Conservation (phyloP, 1,139 yeast species). For the Protomyces lactucae-debilis region DNA sequence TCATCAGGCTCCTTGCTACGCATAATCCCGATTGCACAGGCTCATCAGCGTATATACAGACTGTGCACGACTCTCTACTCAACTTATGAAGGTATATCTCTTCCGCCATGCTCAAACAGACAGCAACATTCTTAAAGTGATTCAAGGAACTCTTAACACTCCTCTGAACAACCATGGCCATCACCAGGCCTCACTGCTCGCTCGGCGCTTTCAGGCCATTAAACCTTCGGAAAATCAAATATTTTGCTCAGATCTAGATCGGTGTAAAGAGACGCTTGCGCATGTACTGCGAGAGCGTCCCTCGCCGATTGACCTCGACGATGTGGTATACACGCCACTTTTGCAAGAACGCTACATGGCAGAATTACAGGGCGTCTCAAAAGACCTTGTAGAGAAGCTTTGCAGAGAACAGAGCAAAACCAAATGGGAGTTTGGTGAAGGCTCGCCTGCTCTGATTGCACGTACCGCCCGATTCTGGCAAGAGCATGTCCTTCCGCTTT, state of each 20-base stretch:
- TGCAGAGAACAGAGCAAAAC: conserved; percentile 13
- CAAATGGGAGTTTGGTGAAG: conserved; percentile 20
- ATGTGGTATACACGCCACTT: conserved; percentile 4
- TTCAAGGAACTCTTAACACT: conserved; percentile 22
- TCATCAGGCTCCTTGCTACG: too few species aligned
- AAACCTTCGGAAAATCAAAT: background rate
- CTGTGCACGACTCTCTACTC: too few species aligned
- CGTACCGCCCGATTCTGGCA: conserved; percentile 12
- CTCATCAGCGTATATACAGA: too few species aligned
- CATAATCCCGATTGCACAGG: too few species aligned
- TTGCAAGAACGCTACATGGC: conserved; percentile 22
- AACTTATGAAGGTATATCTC: conserved; percentile 11
- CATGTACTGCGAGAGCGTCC: conserved; percentile 8
- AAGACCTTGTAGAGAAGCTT: conserved; percentile 14
- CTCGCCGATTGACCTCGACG: background rate
- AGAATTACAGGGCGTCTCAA: conserved; percentile 20
- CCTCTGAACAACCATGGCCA: conserved; percentile 14
- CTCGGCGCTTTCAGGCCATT: background rate
- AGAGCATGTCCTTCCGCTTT: conserved; percentile 7
- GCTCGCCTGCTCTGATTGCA: conserved; percentile 3
- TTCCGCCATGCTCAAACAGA: conserved; percentile 23
- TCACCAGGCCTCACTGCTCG: conserved; percentile 10
- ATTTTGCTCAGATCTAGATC: conserved; percentile 15
- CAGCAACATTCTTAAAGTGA: conserved; percentile 10
- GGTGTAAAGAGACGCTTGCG: conserved; percentile 15